A percentile compares a stretch with the other conserved stretches of the same genome.
Evolutionary conservation across 78 protist species (phyloP).

Genomic region (Monosiga brevicollis): DNA sequence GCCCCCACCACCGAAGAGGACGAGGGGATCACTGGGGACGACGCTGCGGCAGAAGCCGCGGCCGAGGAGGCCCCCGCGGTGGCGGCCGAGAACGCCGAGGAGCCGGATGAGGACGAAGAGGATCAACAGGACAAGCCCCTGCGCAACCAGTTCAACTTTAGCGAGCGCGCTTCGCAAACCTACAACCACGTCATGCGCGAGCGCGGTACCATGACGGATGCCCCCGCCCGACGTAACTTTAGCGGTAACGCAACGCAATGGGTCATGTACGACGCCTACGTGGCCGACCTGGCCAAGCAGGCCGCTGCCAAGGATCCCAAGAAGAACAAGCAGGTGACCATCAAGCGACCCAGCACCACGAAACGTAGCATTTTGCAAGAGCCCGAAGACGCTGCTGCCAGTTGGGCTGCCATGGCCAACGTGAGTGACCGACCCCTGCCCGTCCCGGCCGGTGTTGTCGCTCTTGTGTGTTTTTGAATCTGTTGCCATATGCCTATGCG

Average conservation of each 20-base stretch:
- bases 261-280: constrained; percentile 67
- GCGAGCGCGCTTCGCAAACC: constrained; percentile 71
- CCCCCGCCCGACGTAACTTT: constrained; percentile 33
- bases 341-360: no score
- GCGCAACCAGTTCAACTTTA: constrained; percentile 74
- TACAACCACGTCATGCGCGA: constrained; percentile 34
- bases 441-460: no score
- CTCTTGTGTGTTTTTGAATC: no score
- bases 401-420: no score
- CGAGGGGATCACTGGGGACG: constrained; percentile 11
- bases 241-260: constrained; percentile 37
- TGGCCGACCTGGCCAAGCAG: constrained; percentile 31
- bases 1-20: neutral
- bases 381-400: no score
- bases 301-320: neutral
- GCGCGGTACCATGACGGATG: constrained; percentile 40
- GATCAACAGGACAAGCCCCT: constrained; percentile 2
- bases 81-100: constrained; percentile 8
- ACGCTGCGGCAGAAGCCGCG: neutral
- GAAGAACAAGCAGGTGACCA: constrained; percentile 4
- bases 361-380: no score
- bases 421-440: no score
- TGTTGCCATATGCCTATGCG: no score
- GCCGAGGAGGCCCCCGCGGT: neutral
- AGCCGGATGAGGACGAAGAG: constrained; percentile 7